phyloP scores from a whole-genome alignment of 345 rosid genomes.

The Iberis pinnata region DNA sequence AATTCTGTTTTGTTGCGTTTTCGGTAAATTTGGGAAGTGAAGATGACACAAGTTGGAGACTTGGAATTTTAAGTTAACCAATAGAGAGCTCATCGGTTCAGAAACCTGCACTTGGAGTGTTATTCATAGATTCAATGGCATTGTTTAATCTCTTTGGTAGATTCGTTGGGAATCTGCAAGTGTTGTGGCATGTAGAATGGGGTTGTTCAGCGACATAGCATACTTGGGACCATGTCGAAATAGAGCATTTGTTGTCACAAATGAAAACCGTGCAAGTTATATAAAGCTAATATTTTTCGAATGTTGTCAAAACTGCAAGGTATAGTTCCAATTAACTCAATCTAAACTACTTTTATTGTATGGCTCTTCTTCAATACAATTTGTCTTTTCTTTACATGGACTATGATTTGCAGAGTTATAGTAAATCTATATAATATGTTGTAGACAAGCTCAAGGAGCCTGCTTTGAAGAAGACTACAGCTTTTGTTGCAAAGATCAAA shows the following conservation, averaged over 20 bases:
- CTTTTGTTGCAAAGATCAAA: conserved; percentile 52
- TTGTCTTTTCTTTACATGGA: conserved; percentile 1
- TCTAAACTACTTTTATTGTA: background rate
- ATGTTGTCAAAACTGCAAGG: conserved; percentile 87
- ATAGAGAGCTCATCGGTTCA: no score
- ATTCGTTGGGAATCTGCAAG: conserved; percentile 93
- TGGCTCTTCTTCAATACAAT: background rate
- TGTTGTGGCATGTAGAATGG: conserved; percentile 98
- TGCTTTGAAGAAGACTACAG: conserved; percentile 58
- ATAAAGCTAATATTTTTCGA: conserved; percentile 66
- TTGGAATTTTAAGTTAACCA: no score
- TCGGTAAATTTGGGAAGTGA: no score
- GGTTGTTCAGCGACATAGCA: conserved; percentile 76
- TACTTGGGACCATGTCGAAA: conserved; percentile 69
- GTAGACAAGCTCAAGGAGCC: conserved; percentile 81
- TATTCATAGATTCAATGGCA: no score
- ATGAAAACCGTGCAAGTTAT: conserved; percentile 95
- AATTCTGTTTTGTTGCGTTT: no score
- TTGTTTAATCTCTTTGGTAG: conserved; percentile 34
- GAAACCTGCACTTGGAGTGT: no score
- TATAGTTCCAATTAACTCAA: conserved; percentile 21
- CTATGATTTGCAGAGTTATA: conserved; percentile 41
- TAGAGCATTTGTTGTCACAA: conserved; percentile 78
- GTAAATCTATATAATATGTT: conserved; percentile 57
- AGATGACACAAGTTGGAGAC: no score